Evolutionary conservation across 768 basidiomycete species (phyloP).

Genomic region (Serendipita indica): DNA sequence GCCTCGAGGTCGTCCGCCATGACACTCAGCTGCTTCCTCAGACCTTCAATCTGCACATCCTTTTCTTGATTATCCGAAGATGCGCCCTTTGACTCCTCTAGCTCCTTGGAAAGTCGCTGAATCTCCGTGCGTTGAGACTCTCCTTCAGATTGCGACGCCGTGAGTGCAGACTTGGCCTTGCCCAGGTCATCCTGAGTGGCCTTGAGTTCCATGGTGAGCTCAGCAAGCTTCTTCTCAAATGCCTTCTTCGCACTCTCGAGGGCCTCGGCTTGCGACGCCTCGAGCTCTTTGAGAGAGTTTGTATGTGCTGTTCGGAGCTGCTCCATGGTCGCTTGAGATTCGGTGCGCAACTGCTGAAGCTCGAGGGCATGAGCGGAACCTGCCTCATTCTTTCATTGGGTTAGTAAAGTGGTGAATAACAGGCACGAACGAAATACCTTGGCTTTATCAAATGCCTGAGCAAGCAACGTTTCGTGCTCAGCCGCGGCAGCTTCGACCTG

Average conservation of each 20-base stretch:
- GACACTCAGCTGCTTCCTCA: constrained; percentile 43
- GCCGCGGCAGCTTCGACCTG: constrained; percentile 52
- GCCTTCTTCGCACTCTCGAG: constrained; percentile 41
- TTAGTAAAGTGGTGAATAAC: not conserved
- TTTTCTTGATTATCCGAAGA: constrained; percentile 31
- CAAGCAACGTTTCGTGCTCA: constrained; percentile 24
- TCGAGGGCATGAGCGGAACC: constrained; percentile 51
- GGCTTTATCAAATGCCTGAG: constrained; percentile 54
- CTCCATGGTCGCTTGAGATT: constrained; percentile 49
- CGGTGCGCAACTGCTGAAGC: constrained; percentile 50
- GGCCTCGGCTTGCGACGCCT: constrained; percentile 45
- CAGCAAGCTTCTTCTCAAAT: constrained; percentile 49
- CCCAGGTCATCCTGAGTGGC: constrained; percentile 72
- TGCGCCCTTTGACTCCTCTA: constrained; percentile 20
- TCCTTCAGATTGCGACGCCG: constrained; percentile 38
- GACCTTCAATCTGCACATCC: constrained; percentile 37
- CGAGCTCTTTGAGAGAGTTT: constrained; percentile 42
- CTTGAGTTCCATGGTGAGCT: constrained; percentile 55
- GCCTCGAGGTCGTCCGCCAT: constrained; percentile 57
- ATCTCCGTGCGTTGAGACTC: constrained; percentile 46
- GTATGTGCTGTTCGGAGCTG: constrained; percentile 53
- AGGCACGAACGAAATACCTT: constrained; percentile 34
- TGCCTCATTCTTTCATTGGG: constrained; percentile 44
- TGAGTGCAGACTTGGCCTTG: constrained; percentile 52
- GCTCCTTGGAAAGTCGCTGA: constrained; percentile 39